Conservation (phyloP, 768 basidiomycete genomes). For the Suillus hirtellus region DNA sequence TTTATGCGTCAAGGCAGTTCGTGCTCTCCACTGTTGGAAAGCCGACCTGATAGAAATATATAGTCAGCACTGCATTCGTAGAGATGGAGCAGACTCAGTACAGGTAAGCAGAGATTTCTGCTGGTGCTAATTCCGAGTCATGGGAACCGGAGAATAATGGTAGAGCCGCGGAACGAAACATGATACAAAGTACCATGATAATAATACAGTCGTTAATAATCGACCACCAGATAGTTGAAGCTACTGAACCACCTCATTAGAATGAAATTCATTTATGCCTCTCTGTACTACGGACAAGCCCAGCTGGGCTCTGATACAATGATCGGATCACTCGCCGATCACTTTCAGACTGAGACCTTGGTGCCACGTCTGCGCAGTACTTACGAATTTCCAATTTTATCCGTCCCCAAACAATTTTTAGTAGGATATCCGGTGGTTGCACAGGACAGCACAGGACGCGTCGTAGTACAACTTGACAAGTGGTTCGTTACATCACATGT, state of each 20-base stretch:
- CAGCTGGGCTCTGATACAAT: neutral
- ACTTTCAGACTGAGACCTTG: neutral
- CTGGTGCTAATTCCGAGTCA: neutral
- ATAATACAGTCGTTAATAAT: neutral
- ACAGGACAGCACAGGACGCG: neutral
- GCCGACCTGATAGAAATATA: neutral
- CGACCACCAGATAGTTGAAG: neutral
- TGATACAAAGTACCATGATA: neutral
- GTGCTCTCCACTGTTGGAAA: neutral
- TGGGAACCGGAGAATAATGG: neutral
- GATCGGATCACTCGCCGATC: neutral
- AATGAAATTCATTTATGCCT: neutral
- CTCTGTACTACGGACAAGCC: neutral
- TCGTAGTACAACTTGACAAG: too few species aligned
- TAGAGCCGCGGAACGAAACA: neutral
- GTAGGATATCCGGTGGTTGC: neutral
- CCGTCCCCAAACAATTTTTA: neutral
- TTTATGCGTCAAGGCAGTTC: neutral
- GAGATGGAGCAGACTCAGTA: neutral
- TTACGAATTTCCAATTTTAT: neutral
- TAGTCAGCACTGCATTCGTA: neutral
- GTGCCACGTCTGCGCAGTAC: neutral
- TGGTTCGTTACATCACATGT: neutral
- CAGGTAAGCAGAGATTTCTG: neutral
- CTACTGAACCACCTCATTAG: neutral